Conservation (phyloP, 176 grass and related monocot genomes). For the Phoenix dactylifera region DNA sequence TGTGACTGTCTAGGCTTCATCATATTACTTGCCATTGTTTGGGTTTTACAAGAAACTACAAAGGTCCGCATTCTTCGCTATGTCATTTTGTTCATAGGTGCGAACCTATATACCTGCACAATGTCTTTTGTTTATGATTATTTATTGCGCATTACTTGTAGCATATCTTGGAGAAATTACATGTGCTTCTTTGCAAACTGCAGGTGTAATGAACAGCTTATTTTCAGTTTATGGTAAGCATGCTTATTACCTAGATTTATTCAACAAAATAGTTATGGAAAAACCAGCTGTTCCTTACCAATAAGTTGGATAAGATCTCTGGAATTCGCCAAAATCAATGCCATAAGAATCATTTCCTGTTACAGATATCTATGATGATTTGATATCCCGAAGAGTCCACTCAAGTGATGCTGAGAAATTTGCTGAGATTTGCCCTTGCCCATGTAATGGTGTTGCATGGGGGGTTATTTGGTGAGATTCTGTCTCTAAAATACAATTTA, state of each 20-base stretch:
- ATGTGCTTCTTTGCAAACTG: conserved; percentile 22
- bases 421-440: conserved; percentile 95
- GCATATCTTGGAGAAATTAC: background rate
- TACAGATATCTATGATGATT: conserved; percentile 94
- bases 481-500: background rate
- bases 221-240: conserved; percentile 96
- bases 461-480: conserved; percentile 82
- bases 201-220: conserved; percentile 99
- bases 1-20: conserved; percentile 65
- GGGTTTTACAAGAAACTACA: conserved; percentile 85
- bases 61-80: conserved; percentile 61
- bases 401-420: conserved; percentile 98
- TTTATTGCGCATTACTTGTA: too few species aligned
- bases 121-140: background rate
- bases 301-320: background rate
- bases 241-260: background rate
- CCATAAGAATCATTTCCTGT: background rate
- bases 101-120: background rate
- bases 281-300: conserved; percentile 9
- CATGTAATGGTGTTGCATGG: conserved; percentile 80
- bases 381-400: conserved; percentile 92
- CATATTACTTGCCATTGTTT: conserved; percentile 65
- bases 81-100: conserved; percentile 97
- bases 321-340: too few species aligned
- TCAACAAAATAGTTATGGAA: conserved; percentile 1